These are phyloP conservation scores for Gloeostereum incarnatum DNA, from an alignment of 768 basidiomycete species.

Conservation along the genomic window DNA sequence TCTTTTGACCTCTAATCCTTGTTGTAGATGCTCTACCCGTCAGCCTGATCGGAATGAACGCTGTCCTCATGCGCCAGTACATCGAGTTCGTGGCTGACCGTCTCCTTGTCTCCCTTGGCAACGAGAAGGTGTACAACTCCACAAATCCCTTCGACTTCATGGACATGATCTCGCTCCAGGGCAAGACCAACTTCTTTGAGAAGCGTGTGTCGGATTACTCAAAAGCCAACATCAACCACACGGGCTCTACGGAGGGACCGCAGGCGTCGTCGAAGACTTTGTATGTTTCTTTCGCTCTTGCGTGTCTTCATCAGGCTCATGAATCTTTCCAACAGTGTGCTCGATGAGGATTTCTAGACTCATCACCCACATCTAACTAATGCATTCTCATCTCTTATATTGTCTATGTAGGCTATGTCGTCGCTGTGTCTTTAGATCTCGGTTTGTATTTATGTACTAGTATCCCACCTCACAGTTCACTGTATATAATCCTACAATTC, in stretches of 20 bases:
- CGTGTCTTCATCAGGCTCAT: not conserved
- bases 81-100: constrained; percentile 55
- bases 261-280: constrained; percentile 10
- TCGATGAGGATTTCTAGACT: constrained; percentile 21
- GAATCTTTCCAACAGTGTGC: constrained; percentile 8
- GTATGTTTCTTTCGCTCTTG: constrained; percentile 22
- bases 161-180: constrained; percentile 55
- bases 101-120: constrained; percentile 49
- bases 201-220: constrained; percentile 47
- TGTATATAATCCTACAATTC: no score
- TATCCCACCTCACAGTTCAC: no score
- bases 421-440: no score
- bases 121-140: constrained; percentile 42
- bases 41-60: constrained; percentile 57
- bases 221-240: constrained; percentile 22
- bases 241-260: constrained; percentile 1
- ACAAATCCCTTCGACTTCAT: constrained; percentile 56
- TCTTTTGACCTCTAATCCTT: not conserved
- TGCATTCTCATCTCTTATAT: no score
- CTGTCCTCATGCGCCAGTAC: constrained; percentile 47
- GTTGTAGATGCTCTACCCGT: constrained; percentile 30
- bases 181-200: constrained; percentile 67
- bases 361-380: no score
- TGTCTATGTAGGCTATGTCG: no score
- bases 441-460: no score